phyloP scores from a whole-genome alignment of 176 grass and related monocot species.

The Zea mays region DNA sequence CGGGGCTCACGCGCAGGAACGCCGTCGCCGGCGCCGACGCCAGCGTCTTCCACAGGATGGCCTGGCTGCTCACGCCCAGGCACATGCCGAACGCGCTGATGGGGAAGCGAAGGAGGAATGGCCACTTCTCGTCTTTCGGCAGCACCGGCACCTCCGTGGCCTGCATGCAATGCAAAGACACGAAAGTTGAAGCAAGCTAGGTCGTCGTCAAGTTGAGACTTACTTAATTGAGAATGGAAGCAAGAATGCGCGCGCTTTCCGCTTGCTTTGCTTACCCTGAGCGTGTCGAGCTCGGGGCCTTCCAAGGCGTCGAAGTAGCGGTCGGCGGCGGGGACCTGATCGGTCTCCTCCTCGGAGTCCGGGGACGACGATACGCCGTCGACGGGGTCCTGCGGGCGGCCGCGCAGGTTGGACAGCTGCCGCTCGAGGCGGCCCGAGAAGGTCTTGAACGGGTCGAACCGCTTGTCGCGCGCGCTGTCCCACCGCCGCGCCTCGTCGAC shows the following conservation, averaged over 20 bases:
- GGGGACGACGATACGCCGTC: not conserved
- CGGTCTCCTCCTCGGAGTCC: conserved; percentile 49
- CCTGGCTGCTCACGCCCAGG: conserved; percentile 85
- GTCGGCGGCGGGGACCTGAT: conserved; percentile 65
- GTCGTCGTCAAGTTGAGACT: too few species aligned
- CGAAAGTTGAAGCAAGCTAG: too few species aligned
- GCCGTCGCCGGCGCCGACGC: conserved; percentile 49
- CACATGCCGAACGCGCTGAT: conserved; percentile 88
- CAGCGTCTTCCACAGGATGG: conserved; percentile 91
- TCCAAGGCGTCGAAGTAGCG: conserved; percentile 92
- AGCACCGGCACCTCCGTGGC: conserved; percentile 76
- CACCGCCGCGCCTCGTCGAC: conserved; percentile 5
- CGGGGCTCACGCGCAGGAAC: conserved; percentile 67
- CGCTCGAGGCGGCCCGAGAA: conserved; percentile 85
- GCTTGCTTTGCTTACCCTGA: conserved; percentile 74
- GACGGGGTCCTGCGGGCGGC: conserved; percentile 46
- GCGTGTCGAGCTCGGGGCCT: conserved; percentile 92
- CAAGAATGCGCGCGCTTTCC: too few species aligned
- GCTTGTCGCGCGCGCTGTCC: conserved; percentile 48
- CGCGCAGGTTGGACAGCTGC: conserved; percentile 82
- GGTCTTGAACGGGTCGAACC: conserved; percentile 90
- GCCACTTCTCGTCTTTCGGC: conserved; percentile 84
- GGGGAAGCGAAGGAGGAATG: conserved; percentile 89
- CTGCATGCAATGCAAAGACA: too few species aligned
- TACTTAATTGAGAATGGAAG: too few species aligned